Evolutionary conservation across 441 rosid species (phyloP).

Genomic region (Populus hybrid): DNA sequence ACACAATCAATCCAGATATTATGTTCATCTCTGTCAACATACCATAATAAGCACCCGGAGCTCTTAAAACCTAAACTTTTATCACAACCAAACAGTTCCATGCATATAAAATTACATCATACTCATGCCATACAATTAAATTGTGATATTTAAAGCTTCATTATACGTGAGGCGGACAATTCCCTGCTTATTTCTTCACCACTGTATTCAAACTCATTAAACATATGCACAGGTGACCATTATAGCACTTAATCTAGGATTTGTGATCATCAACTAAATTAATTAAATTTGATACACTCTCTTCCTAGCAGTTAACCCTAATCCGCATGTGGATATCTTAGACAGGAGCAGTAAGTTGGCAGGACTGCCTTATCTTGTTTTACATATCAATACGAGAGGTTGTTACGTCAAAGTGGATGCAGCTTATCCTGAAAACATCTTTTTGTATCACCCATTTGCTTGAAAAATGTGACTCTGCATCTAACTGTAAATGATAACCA

Average conservation of each 20-base stretch:
- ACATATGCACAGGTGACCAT: not conserved
- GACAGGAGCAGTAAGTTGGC: not conserved
- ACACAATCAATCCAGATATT: not conserved
- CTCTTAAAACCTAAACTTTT: not conserved
- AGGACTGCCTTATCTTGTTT: not conserved
- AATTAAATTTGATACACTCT: not conserved
- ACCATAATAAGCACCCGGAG: not conserved
- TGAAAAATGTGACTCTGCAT: not conserved
- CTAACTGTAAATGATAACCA: not conserved
- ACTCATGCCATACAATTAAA: not conserved
- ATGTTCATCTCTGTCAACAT: not conserved
- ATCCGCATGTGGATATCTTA: not conserved
- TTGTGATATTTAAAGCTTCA: not conserved
- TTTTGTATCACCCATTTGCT: not conserved
- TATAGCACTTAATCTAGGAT: not conserved
- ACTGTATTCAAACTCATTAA: not conserved
- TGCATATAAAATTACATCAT: not conserved
- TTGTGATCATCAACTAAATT: not conserved
- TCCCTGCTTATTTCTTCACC: not conserved
- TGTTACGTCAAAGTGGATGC: not conserved
- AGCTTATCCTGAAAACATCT: not conserved
- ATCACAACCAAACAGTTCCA: conserved; percentile 2
- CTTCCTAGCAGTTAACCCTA: not conserved
- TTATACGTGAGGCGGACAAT: not conserved
- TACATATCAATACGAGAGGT: not conserved